Evolutionary conservation across 441 rosid genomes (phyloP), one percentile per base, ranked within the genome.

Genomic region (Populus hybrid): DNA sequence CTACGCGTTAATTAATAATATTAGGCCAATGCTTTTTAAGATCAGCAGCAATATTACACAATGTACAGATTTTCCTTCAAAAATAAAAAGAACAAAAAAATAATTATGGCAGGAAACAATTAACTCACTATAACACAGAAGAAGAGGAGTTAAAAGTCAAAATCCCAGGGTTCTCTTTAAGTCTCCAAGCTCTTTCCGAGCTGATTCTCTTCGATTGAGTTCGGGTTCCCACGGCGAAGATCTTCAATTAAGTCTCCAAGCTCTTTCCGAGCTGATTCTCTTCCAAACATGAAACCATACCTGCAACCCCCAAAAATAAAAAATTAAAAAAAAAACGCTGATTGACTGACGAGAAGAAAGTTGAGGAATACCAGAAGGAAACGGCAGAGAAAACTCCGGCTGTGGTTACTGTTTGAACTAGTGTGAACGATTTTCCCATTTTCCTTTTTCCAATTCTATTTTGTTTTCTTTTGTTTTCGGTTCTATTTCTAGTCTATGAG

Each of bases 351-450:
- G 70, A 18, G 35, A 38, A 20, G 67, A 40, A 18, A 30, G 26
- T 38, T 4, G 9, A 50, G n/a, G 21, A 74, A 53, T 77, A 93
- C 97, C 95, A 90, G 81, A 77, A 85, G 66, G 97, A 87, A 63
- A 93, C 84, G 79, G 95, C 95, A 66, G 97, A 95, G 91, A 95
- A 95, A 5, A 87, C 87, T 73, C 92, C 94, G 18, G 97, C 94
- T n/a, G 96, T 84, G 66, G 92, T 90, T 34, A 95, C 79, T 12
- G 94, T 93, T 71, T 92, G 99, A 53, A 95, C 70, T 69, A 91
- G 84, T 78, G 88, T 88, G 82, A 95, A 89, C 20, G 86, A 36
- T 84, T 86, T 90, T 82, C 81, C 89, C 98, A 92, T 93, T 69
- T 74, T 59, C 4, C 14, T 5, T 24, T 20, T 65, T 16, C 12